Evolutionary conservation across 2,329 filamentous ascomycete genomes (phyloP), one percentile per base, ranked within the genome.

Genomic region (Incumbomyces lentus): DNA sequence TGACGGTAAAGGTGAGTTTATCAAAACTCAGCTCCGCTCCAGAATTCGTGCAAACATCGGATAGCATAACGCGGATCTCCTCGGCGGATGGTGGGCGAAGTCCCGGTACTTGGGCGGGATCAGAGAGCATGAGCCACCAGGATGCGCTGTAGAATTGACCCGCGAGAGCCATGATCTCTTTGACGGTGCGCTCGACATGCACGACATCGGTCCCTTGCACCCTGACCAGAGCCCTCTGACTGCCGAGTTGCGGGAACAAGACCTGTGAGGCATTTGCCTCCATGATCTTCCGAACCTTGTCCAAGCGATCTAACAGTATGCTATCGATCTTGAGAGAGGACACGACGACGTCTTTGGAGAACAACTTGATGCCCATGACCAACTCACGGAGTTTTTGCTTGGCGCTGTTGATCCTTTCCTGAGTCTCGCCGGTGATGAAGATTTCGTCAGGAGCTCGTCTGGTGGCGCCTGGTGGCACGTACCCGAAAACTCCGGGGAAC

Each of bases 271-370:
- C 92, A 60, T 96, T 96, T 47, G 84, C 84, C 63, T 98, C 92
- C 67, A 95, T 90, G 54, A 98, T 95, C 72, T 95, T 95, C 60
- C 89, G 86, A 49, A 98, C 87, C 66, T 96, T 96, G 66, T 96
- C 90, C 58, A 96, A 74, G 19, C 92, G 84, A 58, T 85, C 85
- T 31, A 96, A 79, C 49, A 98, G 67, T 57, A 98, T 90, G 62
- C 84, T 93, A 65, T 98, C 92, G 52, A 96, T 87, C 70, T 98
- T 98, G 63, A 85, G 84, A 29, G 86, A 78, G 40, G 89, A 85
- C 49, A 98, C 84, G 54, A 84, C 79, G 36, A 94, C 87, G 62
- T 95, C 89, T 68, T 98, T 98, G 60, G 94, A 82, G 57, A 82
- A 89, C 32, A 89, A 78, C 60, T 92, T 86, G 36, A 86, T 86